Base-by-base conservation (phyloP, 805 yeast species). In the Candida maltosa region DNA sequence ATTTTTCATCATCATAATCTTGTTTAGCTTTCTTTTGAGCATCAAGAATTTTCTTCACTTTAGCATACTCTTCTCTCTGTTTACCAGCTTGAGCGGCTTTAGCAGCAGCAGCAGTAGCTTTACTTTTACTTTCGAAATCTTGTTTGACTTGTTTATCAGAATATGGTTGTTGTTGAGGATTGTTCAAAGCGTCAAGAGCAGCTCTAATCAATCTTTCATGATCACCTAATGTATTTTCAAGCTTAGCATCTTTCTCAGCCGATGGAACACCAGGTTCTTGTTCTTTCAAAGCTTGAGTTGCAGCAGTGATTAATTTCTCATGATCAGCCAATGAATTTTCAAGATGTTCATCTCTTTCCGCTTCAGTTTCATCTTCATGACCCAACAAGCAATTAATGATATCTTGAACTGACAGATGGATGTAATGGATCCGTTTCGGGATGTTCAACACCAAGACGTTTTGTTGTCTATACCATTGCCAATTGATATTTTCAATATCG, bases 401-500 rank as follows among this genome's bases (percentile, higher is more conserved):
- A 21, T 38, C 42, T 17, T 38, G 34, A 15, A 38, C 27, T 21
- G 26, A 27, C 15, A 23, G 24, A 38, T 38, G 42, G 14, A 38
- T 55, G 28, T 52, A 50, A 31, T 54, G 55, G 18, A 45, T 35
- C 47, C 58, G 51, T 50, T 64, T 64, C 8, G 69, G 69, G 20
- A 64, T 54, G 30, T 51, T 62, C 42, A 64, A 55, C 7, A 59
- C 60, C 45, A 64, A 58, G 10, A 59, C 54, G 31, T 58, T 60
- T 22, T 55, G 55, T 16, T 47, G 34, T 29, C 43, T 41, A 38
- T 43, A 54, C 47, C 57, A 54, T 37, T 62, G 59, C 60, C 66
- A 63, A 41, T 58, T 55, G 22, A 65, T 60, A n/a, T 51, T 43
- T 6, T 48, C 37, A 17, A 62, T 45, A 16, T 61, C 62, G 18